phyloP scores from a whole-genome alignment of 2,329 filamentous ascomycete species.

The Paraphaeosphaeria minitans region DNA sequence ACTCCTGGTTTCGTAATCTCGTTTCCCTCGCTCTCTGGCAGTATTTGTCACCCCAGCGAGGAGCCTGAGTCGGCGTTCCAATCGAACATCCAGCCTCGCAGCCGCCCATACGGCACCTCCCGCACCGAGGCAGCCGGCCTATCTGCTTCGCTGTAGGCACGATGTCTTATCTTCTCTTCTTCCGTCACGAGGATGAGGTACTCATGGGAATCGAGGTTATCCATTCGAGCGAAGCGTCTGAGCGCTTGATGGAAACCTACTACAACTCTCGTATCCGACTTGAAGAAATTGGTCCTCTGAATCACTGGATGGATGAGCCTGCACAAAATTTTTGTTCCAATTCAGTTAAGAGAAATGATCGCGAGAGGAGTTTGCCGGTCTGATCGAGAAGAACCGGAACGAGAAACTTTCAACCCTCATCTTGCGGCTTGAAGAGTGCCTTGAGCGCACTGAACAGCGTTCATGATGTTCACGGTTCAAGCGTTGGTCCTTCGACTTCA shows the following conservation, averaged over 20 bases:
- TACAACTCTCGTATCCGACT: not conserved
- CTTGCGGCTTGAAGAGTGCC: not conserved
- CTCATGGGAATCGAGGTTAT: not conserved
- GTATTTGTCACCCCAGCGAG: not conserved
- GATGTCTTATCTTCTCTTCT: not conserved
- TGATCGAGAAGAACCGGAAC: not conserved
- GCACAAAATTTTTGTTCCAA: not conserved
- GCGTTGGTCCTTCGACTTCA: not conserved
- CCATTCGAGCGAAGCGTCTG: constrained; percentile 1
- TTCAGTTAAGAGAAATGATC: not conserved
- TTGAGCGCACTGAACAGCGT: not conserved
- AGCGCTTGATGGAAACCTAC: not conserved
- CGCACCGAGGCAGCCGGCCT: not conserved
- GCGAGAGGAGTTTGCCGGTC: not conserved
- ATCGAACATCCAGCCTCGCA: not conserved
- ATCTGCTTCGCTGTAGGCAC: not conserved
- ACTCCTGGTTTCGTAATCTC: not conserved
- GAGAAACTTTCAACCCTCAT: not conserved
- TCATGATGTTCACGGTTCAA: not conserved
- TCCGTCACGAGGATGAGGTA: not conserved
- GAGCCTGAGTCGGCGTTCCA: not conserved
- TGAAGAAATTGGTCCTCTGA: not conserved
- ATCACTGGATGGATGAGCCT: not conserved
- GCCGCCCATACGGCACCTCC: not conserved
- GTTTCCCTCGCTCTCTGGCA: not conserved